Evolutionary conservation across 31 red algal species (phyloP).

Genomic region (Asparagopsis taxiformis): DNA sequence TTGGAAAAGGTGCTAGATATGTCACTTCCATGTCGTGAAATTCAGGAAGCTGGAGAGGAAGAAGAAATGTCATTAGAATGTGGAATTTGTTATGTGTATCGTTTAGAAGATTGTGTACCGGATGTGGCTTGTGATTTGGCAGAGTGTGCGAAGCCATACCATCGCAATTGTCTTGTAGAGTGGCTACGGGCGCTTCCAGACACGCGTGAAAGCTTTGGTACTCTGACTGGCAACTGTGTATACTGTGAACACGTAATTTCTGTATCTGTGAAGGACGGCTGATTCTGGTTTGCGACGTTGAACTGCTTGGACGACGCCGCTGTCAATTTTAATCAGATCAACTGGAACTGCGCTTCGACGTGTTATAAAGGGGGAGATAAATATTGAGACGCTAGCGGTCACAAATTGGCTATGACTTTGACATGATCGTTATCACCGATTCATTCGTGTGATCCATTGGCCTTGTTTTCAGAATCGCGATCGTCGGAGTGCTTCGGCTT

Average conservation of each 20-base stretch:
- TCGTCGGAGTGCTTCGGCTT: constrained; percentile 4
- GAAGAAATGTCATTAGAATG: constrained; percentile 56
- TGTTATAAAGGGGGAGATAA: no score
- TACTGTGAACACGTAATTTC: constrained; percentile 42
- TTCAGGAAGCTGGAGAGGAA: constrained; percentile 1
- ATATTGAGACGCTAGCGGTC: no score
- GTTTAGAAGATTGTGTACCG: constrained; percentile 58
- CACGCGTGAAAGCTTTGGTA: constrained; percentile 70
- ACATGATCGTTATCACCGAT: no score
- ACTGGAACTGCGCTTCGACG: no score
- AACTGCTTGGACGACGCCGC: no score
- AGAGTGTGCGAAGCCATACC: constrained; percentile 73
- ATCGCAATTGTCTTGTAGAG: constrained; percentile 74
- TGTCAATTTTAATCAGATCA: no score
- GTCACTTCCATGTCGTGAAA: constrained; percentile 44
- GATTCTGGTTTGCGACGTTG: no score
- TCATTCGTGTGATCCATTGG: no score
- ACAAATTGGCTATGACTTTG: no score
- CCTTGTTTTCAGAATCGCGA: no score
- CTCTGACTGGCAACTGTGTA: constrained; percentile 63
- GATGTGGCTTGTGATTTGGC: constrained; percentile 70
- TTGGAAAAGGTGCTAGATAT: constrained; percentile 60
- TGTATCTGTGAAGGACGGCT: constrained; percentile 21
- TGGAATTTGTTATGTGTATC: constrained; percentile 81
- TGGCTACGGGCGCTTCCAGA: constrained; percentile 82